Evolutionary conservation across 2,329 filamentous ascomycete species (phyloP).

Genomic region (Biscogniauxia marginata): DNA sequence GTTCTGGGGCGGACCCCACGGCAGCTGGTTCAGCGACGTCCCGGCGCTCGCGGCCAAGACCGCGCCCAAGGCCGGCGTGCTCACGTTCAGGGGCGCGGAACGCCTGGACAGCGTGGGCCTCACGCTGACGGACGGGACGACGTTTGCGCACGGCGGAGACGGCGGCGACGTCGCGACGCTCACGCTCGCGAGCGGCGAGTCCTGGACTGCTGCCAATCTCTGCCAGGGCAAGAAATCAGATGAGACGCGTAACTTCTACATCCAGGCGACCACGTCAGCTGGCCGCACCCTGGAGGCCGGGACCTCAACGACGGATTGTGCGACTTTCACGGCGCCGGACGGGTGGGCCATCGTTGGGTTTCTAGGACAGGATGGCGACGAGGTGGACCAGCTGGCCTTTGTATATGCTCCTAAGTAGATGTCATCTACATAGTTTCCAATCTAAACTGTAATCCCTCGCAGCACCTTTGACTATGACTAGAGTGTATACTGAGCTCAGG

Average conservation of each 20-base stretch:
- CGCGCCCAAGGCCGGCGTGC: constrained; percentile 35
- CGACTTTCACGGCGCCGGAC: constrained; percentile 37
- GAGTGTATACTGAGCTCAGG: too few relatives aligned
- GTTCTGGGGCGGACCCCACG: constrained; percentile 48
- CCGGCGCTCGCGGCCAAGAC: constrained; percentile 35
- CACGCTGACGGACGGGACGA: constrained; percentile 47
- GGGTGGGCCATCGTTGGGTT: constrained; percentile 43
- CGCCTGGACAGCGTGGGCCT: constrained; percentile 52
- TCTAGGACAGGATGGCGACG: constrained; percentile 45
- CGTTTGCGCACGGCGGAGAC: constrained; percentile 51
- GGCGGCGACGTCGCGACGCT: constrained; percentile 47
- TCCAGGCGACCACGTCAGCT: constrained; percentile 50
- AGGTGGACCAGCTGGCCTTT: constrained; percentile 54
- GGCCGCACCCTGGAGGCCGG: constrained; percentile 47
- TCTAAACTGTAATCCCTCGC: too few relatives aligned
- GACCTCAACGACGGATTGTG: constrained; percentile 45
- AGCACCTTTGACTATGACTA: too few relatives aligned
- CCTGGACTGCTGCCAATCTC: constrained; percentile 46
- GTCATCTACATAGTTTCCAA: too few relatives aligned
- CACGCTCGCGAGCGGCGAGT: constrained; percentile 45
- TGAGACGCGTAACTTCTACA: constrained; percentile 54
- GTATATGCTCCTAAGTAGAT: constrained; percentile 43
- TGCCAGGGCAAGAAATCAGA: constrained; percentile 48
- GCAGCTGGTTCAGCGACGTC: constrained; percentile 57
- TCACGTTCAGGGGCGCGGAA: constrained; percentile 46